Evolutionary conservation across 2,329 filamentous ascomycete species (phyloP), one percentile per base, ranked within the genome.

Genomic region (Fusarium sp.): DNA sequence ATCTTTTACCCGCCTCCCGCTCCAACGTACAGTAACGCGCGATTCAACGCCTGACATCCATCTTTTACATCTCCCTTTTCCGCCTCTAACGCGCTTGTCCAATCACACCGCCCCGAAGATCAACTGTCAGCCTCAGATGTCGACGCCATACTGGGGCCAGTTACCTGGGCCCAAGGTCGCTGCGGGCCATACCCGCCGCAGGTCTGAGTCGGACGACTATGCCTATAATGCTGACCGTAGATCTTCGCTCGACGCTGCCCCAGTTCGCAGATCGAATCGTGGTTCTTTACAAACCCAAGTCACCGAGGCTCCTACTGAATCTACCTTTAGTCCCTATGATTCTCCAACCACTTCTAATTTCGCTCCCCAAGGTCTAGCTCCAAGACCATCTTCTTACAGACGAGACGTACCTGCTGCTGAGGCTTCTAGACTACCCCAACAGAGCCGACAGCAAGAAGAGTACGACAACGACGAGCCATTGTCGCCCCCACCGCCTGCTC

Each of bases 91-190:
- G 42, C 63, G 47, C 60, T 65, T 56, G 64, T 71, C 77, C 78
- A 77, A 81, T 78, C 78, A 77, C 71, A 72, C 56, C 44, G 50
- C 71, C 31, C 63, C 45, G 64, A 74, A 50, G 68, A 66, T 28
- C 61, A 68, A 67, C 64, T 50, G 54, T 69, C 73, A 73, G 68
- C 69, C 76, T 77, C 79, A 79, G 44, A 87, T 87, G 85, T 81
- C 85, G 60, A 75, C 86, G 65, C 85, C 87, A 42, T 90, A 90
- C 82, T 90, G 88, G 88, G 88, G 88, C 79, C 82, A 88, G 78
- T 82, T 90, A 70, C 88, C 89, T 67, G 81, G 84, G 69, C 82
- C 86, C 57, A 86, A 85, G 74, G 78, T 83, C 74, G 70, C 78
- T 65, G 61, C 67, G 35, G 69, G 67, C 75, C 81, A 77, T 59